Conservation (phyloP, 2,329 filamentous ascomycete genomes). For the Fusarium falciforme region DNA sequence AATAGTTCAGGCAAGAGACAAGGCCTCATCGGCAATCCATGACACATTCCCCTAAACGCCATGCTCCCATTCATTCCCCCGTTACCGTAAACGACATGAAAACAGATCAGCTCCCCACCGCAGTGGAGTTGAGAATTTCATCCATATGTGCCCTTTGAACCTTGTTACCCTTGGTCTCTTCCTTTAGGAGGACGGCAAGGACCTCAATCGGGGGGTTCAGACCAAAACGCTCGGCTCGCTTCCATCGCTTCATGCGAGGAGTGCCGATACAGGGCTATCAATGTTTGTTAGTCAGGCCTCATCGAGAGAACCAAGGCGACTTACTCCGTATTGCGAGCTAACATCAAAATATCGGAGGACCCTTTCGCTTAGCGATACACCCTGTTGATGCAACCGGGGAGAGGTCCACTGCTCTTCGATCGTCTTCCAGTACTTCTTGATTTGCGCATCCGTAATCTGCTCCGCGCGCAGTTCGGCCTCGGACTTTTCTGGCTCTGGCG, state of each 20-base stretch:
- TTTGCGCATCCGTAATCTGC: conserved; percentile 73
- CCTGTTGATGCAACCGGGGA: conserved; percentile 81
- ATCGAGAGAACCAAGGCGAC: conserved; percentile 51
- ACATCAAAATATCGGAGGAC: conserved; percentile 93
- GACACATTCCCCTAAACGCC: conserved; percentile 36
- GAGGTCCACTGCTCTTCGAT: conserved; percentile 77
- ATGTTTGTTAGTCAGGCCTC: conserved; percentile 20
- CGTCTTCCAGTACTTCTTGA: conserved; percentile 80
- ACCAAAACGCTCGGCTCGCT: conserved; percentile 83
- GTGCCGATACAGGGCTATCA: conserved; percentile 88
- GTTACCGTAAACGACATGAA: conserved; percentile 8
- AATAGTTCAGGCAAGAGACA: conserved; percentile 29
- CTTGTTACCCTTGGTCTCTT: conserved; percentile 68
- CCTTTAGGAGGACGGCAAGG: conserved; percentile 82
- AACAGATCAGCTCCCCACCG: conserved; percentile 50
- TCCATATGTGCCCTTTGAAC: conserved; percentile 81
- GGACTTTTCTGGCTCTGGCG: conserved; percentile 55
- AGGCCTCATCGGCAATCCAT: conserved; percentile 30
- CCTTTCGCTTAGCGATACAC: conserved; percentile 80
- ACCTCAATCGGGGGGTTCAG: conserved; percentile 93
- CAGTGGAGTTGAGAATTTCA: conserved; percentile 66
- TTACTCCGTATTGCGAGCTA: conserved; percentile 89
- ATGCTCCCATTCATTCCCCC: conserved; percentile 25
- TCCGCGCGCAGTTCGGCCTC: conserved; percentile 69
- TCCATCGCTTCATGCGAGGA: conserved; percentile 84